Percentiles rank a stretch among this genome's conserved stretches.
Evolutionary conservation across 495 filamentous ascomycete genomes (phyloP).

Genomic region (Neurospora pannonica): DNA sequence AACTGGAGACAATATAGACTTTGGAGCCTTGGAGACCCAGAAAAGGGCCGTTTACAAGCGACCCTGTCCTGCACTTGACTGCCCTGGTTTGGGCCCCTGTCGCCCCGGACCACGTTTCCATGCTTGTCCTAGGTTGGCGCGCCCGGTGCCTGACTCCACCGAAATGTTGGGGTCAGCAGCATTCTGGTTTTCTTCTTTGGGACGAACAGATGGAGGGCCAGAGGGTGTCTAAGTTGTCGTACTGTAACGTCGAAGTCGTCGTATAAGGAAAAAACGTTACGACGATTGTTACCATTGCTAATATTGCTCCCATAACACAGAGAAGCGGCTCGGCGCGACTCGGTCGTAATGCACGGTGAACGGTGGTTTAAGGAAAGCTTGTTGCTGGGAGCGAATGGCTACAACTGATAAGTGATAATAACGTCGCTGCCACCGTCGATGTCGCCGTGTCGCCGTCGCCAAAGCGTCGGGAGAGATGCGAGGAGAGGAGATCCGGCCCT

Average conservation of each 20-base stretch:
- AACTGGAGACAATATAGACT: neutral
- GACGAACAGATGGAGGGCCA: neutral
- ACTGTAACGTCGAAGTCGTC: neutral
- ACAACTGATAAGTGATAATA: neutral
- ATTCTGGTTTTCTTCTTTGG: neutral
- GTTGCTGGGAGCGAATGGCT: neutral
- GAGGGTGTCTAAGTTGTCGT: neutral
- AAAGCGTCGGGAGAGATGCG: neutral
- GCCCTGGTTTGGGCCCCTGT: neutral
- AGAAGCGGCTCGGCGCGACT: neutral
- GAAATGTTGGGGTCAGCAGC: neutral
- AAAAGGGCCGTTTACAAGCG: neutral
- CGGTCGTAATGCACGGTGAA: neutral
- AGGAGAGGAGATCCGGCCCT: neutral
- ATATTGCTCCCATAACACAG: neutral
- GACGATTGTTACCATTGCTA: neutral
- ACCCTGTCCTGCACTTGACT: neutral
- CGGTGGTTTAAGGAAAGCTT: neutral
- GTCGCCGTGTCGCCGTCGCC: neutral
- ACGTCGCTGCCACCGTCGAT: neutral
- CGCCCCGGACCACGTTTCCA: neutral
- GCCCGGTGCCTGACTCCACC: neutral
- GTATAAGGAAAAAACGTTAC: neutral
- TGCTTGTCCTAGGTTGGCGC: neutral
- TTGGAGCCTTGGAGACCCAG: neutral